phyloP scores from a whole-genome alignment of 495 filamentous ascomycete genomes.

The Penicillium longicatenatum region DNA sequence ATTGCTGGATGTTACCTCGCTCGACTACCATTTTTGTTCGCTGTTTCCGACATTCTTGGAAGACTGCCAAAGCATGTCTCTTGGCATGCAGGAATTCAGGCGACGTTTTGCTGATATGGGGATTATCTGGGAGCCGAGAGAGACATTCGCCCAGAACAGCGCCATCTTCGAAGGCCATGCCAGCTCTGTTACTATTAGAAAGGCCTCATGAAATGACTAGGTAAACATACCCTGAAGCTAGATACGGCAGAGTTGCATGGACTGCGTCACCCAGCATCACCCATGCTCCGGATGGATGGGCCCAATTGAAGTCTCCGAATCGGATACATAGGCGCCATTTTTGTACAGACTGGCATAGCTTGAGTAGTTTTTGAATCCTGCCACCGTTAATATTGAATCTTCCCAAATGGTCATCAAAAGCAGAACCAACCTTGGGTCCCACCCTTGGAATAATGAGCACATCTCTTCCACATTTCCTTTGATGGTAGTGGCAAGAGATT shows the following conservation, averaged over 20 bases:
- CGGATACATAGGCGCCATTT: slow-evolving; percentile 69
- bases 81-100: slow-evolving; percentile 31
- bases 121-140: slow-evolving; percentile 34
- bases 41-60: slow-evolving; percentile 47
- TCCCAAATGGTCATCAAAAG: not conserved
- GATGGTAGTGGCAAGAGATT: slow-evolving; percentile 44
- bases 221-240: slow-evolving; percentile 44
- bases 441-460: slow-evolving; percentile 59
- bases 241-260: slow-evolving; percentile 66
- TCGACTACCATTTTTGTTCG: slow-evolving; percentile 48
- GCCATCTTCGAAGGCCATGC: slow-evolving; percentile 52
- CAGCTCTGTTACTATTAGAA: slow-evolving; percentile 34
- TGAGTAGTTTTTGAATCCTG: slow-evolving; percentile 38
- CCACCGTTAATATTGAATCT: not conserved
- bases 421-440: slow-evolving; percentile 56
- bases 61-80: slow-evolving; percentile 43
- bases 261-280: slow-evolving; percentile 64
- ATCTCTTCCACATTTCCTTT: slow-evolving; percentile 67
- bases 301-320: slow-evolving; percentile 55
- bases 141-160: slow-evolving; percentile 52
- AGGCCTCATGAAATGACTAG: not conserved
- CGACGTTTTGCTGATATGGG: slow-evolving; percentile 26
- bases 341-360: slow-evolving; percentile 52
- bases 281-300: slow-evolving; percentile 53
- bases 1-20: slow-evolving; percentile 49